Evolutionary conservation across 306 rosid genomes (phyloP), one percentile per base, ranked within the genome.

Genomic region (Astragalus glycyphyllos): DNA sequence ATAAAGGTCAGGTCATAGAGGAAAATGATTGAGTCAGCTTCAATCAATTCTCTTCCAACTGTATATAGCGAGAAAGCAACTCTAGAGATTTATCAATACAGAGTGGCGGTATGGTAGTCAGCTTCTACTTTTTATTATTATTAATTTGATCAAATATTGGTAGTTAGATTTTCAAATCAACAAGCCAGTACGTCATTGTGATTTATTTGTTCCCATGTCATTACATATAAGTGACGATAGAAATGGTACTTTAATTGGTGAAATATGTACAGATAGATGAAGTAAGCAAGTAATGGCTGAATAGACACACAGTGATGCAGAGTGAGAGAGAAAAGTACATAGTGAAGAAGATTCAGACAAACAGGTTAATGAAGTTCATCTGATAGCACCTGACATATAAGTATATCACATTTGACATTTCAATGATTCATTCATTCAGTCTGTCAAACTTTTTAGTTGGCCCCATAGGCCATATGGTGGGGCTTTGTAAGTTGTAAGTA

Each of bases 351-450:
- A 57, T 65, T 72, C 47, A 65, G 77, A 29, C 55, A 11, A 23
- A 10, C 37, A 46, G 44, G 53, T 72, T n/a, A 49, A 74, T 66
- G 75, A 58, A 58, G 42, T 35, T 79, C 72, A 68, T 63, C 72
- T 74, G 80, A 79, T 68, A 6, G 2, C 83, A 73, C 72, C 72
- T 67, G 71, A 69, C 12, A 69, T 17, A 60, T 8, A 51, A 56
- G 45, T 11, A 29, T 29, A 64, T 77, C 63, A 63, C 69, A 78
- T 55, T 66, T 77, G 56, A 63, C 69, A 78, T 55, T 66, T 73
- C 79, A 79, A 73, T 79, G 71, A 72, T 79, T 65, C 74, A 71
- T 54, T 71, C 77, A 70, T 76, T 61, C 38, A 40, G 2, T 41
- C 65, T 34, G 61, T 55, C 79, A 48, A 48, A 56, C 63, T 57